phyloP scores from a whole-genome alignment of 345 rosid genomes.

The Draba incana region DNA sequence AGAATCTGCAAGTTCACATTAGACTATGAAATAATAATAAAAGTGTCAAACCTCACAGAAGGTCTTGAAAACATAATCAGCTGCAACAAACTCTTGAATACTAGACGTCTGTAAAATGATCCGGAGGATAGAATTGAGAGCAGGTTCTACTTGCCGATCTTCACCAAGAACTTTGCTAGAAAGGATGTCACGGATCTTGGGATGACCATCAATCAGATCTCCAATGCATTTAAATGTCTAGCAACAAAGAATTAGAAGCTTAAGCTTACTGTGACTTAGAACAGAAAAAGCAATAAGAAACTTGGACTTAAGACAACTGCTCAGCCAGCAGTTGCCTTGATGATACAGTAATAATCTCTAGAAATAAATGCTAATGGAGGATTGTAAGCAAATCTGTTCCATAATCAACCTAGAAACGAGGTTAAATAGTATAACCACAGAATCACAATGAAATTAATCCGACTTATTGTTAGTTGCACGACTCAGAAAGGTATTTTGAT shows the following conservation, averaged over 20 bases:
- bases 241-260: conserved; percentile 27
- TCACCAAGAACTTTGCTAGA: conserved; percentile 94
- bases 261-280: conserved; percentile 7
- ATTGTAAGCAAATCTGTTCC: conserved; percentile 3
- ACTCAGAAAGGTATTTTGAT: not conserved
- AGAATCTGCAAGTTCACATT: conserved; percentile 20
- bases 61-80: conserved; percentile 83
- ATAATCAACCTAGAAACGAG: conserved; percentile 25
- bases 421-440: conserved; percentile 16
- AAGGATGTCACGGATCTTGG: conserved; percentile 78
- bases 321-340: conserved; percentile 26
- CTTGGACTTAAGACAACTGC: conserved; percentile 22
- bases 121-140: conserved; percentile 88
- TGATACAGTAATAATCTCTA: conserved; percentile 14
- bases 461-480: not conserved
- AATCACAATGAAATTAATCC: not conserved
- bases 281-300: not conserved
- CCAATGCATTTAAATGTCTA: conserved; percentile 90
- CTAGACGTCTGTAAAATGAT: conserved; percentile 86
- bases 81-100: conserved; percentile 87
- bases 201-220: conserved; percentile 73
- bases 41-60: conserved; percentile 77
- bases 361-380: not conserved
- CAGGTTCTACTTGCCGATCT: conserved; percentile 86
- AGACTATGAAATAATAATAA: conserved; percentile 9